A percentile compares a stretch with the other conserved stretches of the same genome.
Evolutionary conservation across 1,284 basidiomycete genomes (phyloP).

Genomic region (Ustilago lituana): DNA sequence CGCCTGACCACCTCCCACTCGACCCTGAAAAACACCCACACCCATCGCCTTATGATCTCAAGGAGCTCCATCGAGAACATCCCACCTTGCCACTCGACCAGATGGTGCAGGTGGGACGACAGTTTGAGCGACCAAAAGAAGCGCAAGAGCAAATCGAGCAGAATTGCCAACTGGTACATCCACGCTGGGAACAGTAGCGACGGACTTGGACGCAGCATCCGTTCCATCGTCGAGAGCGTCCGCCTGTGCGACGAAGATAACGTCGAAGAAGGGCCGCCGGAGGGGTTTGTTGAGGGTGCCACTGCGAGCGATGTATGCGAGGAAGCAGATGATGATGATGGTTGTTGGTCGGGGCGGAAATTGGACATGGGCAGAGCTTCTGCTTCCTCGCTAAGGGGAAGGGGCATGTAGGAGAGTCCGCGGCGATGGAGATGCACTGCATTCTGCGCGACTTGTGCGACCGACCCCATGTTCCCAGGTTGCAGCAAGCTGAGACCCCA

Average conservation of each 20-base stretch:
- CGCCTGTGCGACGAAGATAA: slow-evolving; percentile 3
- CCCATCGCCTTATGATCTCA: slow-evolving; percentile 87
- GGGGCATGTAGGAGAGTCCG: slow-evolving; percentile 25
- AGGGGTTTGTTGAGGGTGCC: slow-evolving; percentile 5
- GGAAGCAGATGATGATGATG: background rate
- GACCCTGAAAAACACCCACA: slow-evolving; percentile 95
- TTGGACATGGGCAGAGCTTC: slow-evolving; percentile 19
- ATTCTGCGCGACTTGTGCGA: slow-evolving; percentile 21
- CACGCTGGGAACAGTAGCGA: slow-evolving; percentile 60
- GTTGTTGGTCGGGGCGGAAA: slow-evolving; percentile 14
- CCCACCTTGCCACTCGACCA: slow-evolving; percentile 81
- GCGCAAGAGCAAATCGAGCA: slow-evolving; percentile 86
- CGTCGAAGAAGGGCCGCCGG: background rate
- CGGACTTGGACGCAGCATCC: slow-evolving; percentile 15
- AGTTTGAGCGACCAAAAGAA: slow-evolving; percentile 95
- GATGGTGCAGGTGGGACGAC: slow-evolving; percentile 84
- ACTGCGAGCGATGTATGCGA: slow-evolving; percentile 1
- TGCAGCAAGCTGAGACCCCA: slow-evolving; percentile 88
- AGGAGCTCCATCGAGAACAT: slow-evolving; percentile 91
- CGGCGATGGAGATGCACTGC: slow-evolving; percentile 32
- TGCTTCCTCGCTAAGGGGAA: slow-evolving; percentile 19
- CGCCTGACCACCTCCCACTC: slow-evolving; percentile 71
- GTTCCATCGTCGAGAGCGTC: slow-evolving; percentile 28
- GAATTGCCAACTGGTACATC: slow-evolving; percentile 85
- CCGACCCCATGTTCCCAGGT: slow-evolving; percentile 26